These are phyloP conservation scores for Annulohypoxylon truncatum DNA, from an alignment of 2,329 filamentous ascomycete genomes.

Conservation along the genomic window DNA sequence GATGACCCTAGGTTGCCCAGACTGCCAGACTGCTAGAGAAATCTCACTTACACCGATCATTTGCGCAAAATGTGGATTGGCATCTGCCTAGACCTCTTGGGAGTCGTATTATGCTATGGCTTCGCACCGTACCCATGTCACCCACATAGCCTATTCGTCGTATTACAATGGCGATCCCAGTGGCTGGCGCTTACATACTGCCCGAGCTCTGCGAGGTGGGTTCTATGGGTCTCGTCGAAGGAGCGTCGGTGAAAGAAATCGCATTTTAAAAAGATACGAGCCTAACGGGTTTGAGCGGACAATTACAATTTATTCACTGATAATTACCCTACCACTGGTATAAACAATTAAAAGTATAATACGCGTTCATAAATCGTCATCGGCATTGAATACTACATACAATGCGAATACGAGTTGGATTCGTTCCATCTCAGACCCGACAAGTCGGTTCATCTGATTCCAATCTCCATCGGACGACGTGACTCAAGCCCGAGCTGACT, in stretches of 20 bases:
- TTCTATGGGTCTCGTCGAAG: not conserved
- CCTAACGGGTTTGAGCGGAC: not conserved
- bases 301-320: slow-evolving; percentile 2
- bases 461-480: not conserved
- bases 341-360: not conserved
- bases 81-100: not conserved
- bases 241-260: not conserved
- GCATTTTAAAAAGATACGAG: not conserved
- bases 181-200: not conserved
- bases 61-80: not conserved
- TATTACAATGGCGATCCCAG: not conserved
- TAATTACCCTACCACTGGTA: not conserved
- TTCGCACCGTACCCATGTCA: not conserved
- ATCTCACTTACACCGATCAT: not conserved
- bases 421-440: slow-evolving; percentile 6
- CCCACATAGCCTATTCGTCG: not conserved
- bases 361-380: slow-evolving; percentile 34
- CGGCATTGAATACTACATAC: slow-evolving; percentile 32
- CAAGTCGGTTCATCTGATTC: slow-evolving; percentile 8
- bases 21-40: no score
- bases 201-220: not conserved
- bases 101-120: not conserved
- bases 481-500: slow-evolving; percentile 6
- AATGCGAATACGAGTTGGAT: slow-evolving; percentile 12
- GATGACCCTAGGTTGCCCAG: not conserved